Evolutionary conservation across 1,139 yeast species (phyloP).

Genomic region (Nakaseomyces uthaithaninus): DNA sequence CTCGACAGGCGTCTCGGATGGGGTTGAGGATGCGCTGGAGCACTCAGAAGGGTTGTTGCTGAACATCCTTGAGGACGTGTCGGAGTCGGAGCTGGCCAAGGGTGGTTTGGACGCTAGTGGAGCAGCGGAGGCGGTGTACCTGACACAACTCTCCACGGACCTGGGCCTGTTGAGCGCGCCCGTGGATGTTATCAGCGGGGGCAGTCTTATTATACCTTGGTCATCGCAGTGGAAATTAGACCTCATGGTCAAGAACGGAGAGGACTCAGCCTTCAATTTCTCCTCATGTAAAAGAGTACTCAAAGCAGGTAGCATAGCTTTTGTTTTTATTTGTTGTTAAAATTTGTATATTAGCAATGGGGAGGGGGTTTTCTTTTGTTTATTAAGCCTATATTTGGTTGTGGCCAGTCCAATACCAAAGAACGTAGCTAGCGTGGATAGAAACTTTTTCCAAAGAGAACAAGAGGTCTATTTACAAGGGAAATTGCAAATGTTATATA

Average conservation of each 20-base stretch:
- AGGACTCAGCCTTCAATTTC: constrained; percentile 11
- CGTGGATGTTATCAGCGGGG: constrained; percentile 4
- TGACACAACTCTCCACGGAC: constrained; percentile 24
- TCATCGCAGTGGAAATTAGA: constrained; percentile 13
- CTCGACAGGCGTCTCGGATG: background rate
- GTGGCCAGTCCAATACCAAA: too few relatives aligned
- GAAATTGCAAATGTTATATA: too few relatives aligned
- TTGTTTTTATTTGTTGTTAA: too few relatives aligned
- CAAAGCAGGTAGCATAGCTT: constrained; percentile 13
- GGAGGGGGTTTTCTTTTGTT: too few relatives aligned
- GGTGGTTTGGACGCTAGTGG: background rate
- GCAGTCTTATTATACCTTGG: constrained; percentile 10
- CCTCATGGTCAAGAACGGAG: constrained; percentile 11
- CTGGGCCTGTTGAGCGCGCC: constrained; percentile 16
- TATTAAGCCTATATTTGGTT: too few relatives aligned
- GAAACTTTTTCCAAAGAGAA: too few relatives aligned
- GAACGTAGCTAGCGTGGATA: too few relatives aligned
- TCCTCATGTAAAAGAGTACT: constrained; percentile 12
- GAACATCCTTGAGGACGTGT: background rate
- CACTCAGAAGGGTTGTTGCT: background rate
- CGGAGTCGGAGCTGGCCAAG: background rate
- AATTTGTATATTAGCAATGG: too few relatives aligned
- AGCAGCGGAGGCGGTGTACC: constrained; percentile 15
- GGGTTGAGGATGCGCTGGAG: constrained; percentile 5
- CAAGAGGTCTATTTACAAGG: too few relatives aligned